Percentiles rank a stretch among this genome's conserved stretches.
phyloP scores from a whole-genome alignment of 352 stramenopile genomes.

The Globisporangium cylindrosporum region DNA sequence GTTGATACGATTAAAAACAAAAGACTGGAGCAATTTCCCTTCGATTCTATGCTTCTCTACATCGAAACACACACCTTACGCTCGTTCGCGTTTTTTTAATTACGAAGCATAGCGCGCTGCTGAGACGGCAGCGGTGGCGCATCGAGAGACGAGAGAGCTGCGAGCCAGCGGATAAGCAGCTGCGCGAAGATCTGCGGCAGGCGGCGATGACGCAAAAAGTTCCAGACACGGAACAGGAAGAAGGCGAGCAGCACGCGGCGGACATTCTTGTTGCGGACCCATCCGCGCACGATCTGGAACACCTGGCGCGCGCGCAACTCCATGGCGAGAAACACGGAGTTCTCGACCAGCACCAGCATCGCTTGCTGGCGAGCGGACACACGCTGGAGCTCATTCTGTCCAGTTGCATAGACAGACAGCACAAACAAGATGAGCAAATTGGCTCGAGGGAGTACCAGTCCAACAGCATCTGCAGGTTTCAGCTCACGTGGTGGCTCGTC shows the following conservation, averaged over 20 bases:
- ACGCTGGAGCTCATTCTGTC: conserved; percentile 53
- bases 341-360: conserved; percentile 29
- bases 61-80: not conserved
- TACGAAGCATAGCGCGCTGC: conserved; percentile 3
- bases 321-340: conserved; percentile 42
- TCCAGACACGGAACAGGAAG: conserved; percentile 44
- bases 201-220: conserved; percentile 42
- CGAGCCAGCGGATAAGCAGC: conserved; percentile 58
- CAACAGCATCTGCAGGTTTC: not conserved
- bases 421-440: not conserved
- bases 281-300: conserved; percentile 31
- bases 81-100: conserved; percentile 1
- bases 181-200: conserved; percentile 60
- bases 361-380: conserved; percentile 37
- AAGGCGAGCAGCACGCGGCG: conserved; percentile 53
- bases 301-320: conserved; percentile 40
- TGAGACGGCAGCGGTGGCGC: conserved; percentile 4
- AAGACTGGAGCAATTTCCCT: not conserved
- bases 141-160: conserved; percentile 54
- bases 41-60: not conserved
- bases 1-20: not conserved
- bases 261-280: conserved; percentile 46
- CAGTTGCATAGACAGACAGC: not conserved
- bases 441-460: not conserved
- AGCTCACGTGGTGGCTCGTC: conserved; percentile 41